These are phyloP conservation scores for Nemania serpens DNA, from an alignment of 2,329 filamentous ascomycete genomes.

Conservation along the genomic window DNA sequence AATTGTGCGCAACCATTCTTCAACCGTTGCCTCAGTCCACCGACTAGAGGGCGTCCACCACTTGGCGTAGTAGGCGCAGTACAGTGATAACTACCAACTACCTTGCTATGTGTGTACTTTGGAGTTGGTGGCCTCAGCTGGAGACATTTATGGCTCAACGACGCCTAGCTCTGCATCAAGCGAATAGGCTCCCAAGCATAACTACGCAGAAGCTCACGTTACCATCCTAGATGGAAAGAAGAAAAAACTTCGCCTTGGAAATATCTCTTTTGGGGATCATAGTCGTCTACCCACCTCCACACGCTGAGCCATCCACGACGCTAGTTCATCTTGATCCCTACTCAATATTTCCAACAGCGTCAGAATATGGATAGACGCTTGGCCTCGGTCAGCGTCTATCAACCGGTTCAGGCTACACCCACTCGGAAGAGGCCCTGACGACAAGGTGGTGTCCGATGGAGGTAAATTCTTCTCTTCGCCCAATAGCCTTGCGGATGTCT, in stretches of 20 bases:
- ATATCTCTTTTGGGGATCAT: constrained; percentile 12
- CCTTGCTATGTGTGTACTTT: constrained; percentile 6
- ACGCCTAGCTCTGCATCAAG: constrained; percentile 22
- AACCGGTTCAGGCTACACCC: constrained; percentile 21
- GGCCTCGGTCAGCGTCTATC: constrained; percentile 21
- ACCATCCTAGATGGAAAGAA: constrained; percentile 11
- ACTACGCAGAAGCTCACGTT: not conserved
- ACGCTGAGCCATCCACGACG: constrained; percentile 13
- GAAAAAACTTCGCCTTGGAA: constrained; percentile 8
- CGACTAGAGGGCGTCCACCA: constrained; percentile 16
- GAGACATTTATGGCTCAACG: constrained; percentile 24
- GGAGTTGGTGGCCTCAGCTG: constrained; percentile 18
- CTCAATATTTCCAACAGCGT: constrained; percentile 23
- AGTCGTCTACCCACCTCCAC: constrained; percentile 11
- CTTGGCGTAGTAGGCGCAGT: constrained; percentile 14
- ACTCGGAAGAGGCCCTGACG: constrained; percentile 25
- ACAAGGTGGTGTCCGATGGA: constrained; percentile 19
- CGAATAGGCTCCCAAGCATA: constrained; percentile 7
- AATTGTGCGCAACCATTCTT: constrained; percentile 1
- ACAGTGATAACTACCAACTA: constrained; percentile 15
- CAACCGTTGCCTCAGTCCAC: constrained; percentile 17
- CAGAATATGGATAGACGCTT: constrained; percentile 15
- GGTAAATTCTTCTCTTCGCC: constrained; percentile 2
- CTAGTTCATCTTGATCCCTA: constrained; percentile 20
- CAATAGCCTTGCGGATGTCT: constrained; percentile 19